Base-by-base conservation (phyloP, 2,329 filamentous ascomycete genomes). In the Dothideomycetes sp. region DNA sequence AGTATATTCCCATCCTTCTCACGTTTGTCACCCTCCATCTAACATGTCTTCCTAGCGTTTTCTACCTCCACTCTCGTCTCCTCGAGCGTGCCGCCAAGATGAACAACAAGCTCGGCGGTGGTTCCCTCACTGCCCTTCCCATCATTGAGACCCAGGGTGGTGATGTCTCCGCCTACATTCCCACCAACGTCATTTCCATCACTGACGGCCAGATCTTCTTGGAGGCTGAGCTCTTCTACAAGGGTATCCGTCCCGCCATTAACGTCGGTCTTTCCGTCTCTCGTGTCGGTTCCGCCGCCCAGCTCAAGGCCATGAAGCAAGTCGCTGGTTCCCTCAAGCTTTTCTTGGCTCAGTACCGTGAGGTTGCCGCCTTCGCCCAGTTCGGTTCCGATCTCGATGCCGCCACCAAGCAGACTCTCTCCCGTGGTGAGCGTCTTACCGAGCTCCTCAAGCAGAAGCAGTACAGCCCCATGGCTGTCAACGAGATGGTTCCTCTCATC, bases 221-320 rank as follows among this genome's bases (percentile, higher is more conserved):
- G 75, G 91, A 98, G 73, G 71, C 89, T 55, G 91, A 98, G 71
- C 78, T 96, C 52, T 98, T 96, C 84, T 96, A 95, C 86, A 98
- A 98, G 85, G 91, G 91, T 93, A 73, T 98, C 70, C 89, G 91
- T 64, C 91, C 91, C 59, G 91, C 91, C 73, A 98, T 98, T 70
- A 98, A 98, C 80, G 91, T 98, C 84, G 91, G 91, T 91, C 85
- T 98, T 58, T 98, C 91, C 60, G 91, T 98, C 58, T 98, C 91
- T 56, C 91, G 91, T 85, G 91, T 98, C 81, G 91, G 91, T 67
- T 98, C 91, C 62, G 86, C 91, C 66, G 91, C 91, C 65, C 91
- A 98, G 79, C 79, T 96, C 69, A 98, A 96, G 85, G 88, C 91
- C 73, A 98, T 98, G 91, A 98, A 98, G 81, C 91, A 98, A 78